These are phyloP conservation scores for Hyphodiscus sp. DNA, from an alignment of 2,329 filamentous ascomycete species.

Conservation along the genomic window DNA sequence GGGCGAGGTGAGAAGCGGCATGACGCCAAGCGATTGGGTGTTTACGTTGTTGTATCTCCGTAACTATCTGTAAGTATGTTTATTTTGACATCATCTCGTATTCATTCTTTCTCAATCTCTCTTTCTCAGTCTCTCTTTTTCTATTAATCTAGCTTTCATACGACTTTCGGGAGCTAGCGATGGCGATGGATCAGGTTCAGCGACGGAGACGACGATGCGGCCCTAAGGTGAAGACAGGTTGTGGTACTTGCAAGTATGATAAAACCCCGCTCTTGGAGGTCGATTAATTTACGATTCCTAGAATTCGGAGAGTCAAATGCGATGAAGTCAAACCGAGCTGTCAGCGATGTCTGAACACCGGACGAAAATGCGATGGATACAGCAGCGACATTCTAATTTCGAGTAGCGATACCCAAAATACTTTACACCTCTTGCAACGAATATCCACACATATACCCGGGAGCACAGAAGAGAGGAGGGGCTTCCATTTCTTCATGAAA, in stretches of 20 bases:
- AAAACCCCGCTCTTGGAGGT: slow-evolving; percentile 5
- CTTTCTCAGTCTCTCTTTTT: neutral
- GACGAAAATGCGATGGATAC: slow-evolving; percentile 22
- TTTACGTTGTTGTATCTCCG: too few relatives aligned
- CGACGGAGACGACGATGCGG: slow-evolving; percentile 13
- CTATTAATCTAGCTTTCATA: neutral
- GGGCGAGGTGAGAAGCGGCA: too few relatives aligned
- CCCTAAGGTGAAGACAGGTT: slow-evolving; percentile 16
- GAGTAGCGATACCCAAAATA: slow-evolving; percentile 7
- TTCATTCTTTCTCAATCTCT: neutral
- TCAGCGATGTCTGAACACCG: slow-evolving; percentile 16
- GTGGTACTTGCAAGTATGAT: slow-evolving; percentile 18
- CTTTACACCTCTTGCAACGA: slow-evolving; percentile 11
- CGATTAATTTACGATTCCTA: slow-evolving; percentile 9
- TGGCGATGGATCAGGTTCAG: slow-evolving; percentile 13
- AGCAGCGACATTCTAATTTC: slow-evolving; percentile 10
- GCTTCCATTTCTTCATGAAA: slow-evolving; percentile 19
- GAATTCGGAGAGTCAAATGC: slow-evolving; percentile 20
- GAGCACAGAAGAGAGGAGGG: slow-evolving; percentile 16
- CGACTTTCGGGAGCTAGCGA: neutral
- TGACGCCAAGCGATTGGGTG: too few relatives aligned
- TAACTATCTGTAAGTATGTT: too few relatives aligned
- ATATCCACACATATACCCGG: slow-evolving; percentile 15
- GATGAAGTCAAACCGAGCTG: slow-evolving; percentile 21
- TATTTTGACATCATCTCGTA: neutral